Base-by-base conservation (phyloP, 768 basidiomycete genomes). In the Aureoboletus auriporus region DNA sequence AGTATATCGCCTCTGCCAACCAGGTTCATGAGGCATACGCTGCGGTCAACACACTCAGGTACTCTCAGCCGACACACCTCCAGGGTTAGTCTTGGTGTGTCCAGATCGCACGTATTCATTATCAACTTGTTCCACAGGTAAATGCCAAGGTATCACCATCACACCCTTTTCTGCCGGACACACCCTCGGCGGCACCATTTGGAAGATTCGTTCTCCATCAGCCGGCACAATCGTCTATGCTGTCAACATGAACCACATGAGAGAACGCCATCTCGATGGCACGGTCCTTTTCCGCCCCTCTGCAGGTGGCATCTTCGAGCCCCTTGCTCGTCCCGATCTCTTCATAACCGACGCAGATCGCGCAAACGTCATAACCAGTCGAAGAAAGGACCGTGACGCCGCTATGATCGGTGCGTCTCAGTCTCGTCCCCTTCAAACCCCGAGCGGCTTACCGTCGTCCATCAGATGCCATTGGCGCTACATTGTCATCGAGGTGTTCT, bases 201-300 rank as follows among this genome's bases (percentile, higher is more conserved):
- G 93, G 93, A 97, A 97, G 64, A 88, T 99, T 52, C 84, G 96
- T n/a, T 97, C 94, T 0, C 93, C 96, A 2, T 93, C 93, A 0
- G 90, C 91, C 10, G 95, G 94, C 4, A 97, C 96, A 4, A 86
- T 98, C 30, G 73, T 98, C 23, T 97, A 99, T 63, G 93, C 93
- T 8, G 90, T 97, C 14, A 82, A 93, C 56, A 76, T 97, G 73
- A 98, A 98, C 65, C 96, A 99, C 66, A 94, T 92, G 79, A 81
- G 82, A 46, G 96, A 99, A 64, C 82, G 94, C 31, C 95, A 97
- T 71, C 75, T 99, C 28, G 93, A 98, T 55, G 93, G 93, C 31
- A 94, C 94, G 1, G 86, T 95, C 2, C 78, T 95, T 33, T 80
- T 92, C 58, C 78, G 85, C 31, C 76, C 83, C 34, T 75, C 81